A percentile compares a stretch with the other conserved stretches of the same genome.
Conservation (phyloP, 2,329 filamentous ascomycete species). For the Claviceps citrina region DNA sequence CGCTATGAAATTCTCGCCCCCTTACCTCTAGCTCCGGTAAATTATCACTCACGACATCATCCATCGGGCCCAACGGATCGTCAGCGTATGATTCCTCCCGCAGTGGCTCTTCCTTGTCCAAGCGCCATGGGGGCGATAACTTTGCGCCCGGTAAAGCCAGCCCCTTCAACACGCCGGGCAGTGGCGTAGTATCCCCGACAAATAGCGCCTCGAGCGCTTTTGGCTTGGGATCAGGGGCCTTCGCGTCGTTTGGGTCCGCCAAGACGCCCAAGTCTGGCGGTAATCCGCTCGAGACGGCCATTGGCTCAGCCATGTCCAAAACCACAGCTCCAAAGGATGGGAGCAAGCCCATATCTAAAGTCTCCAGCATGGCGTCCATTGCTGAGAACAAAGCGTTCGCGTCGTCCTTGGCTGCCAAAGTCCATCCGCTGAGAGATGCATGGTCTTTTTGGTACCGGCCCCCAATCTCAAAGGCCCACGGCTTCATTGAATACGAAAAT, state of each 20-base stretch:
- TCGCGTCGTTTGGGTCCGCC: slow-evolving; percentile 68
- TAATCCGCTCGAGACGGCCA: slow-evolving; percentile 63
- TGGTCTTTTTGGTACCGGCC: slow-evolving; percentile 98
- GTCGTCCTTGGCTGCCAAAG: slow-evolving; percentile 27
- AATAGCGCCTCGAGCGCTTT: slow-evolving; percentile 74
- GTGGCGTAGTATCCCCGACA: slow-evolving; percentile 26
- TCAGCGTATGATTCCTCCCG: slow-evolving; percentile 43
- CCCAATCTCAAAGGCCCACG: slow-evolving; percentile 87
- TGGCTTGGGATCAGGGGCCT: slow-evolving; percentile 84
- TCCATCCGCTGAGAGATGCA: slow-evolving; percentile 55
- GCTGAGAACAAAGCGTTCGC: slow-evolving; percentile 22
- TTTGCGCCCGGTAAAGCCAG: slow-evolving; percentile 64
- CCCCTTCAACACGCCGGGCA: slow-evolving; percentile 61
- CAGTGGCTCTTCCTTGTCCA: slow-evolving; percentile 42
- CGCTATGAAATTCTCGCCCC: neutral
- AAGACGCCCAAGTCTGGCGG: slow-evolving; percentile 81
- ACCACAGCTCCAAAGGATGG: slow-evolving; percentile 17
- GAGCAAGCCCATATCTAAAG: slow-evolving; percentile 15
- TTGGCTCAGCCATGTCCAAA: slow-evolving; percentile 28
- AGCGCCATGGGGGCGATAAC: slow-evolving; percentile 56
- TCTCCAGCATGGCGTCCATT: slow-evolving; percentile 28
- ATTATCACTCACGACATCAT: slow-evolving; percentile 71
- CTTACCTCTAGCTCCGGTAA: slow-evolving; percentile 56
- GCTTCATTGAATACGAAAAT: slow-evolving; percentile 83
- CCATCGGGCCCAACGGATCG: slow-evolving; percentile 35